A percentile compares a stretch with the other conserved stretches of the same genome.
These are phyloP conservation scores for Lepiota brunneoincarnata DNA, from an alignment of 768 basidiomycete genomes.

Conservation along the genomic window DNA sequence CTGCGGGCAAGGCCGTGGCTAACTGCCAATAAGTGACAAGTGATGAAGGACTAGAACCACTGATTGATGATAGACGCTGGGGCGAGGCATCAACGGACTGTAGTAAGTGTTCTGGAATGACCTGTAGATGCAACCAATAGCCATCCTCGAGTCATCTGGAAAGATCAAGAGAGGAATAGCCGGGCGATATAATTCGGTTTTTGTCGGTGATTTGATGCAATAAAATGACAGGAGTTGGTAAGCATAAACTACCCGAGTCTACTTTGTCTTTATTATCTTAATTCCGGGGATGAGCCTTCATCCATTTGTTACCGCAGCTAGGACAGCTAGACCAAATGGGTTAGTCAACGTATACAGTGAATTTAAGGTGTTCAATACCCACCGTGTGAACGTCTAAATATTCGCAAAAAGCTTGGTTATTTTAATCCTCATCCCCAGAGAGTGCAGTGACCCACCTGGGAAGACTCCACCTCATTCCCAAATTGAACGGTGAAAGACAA, in stretches of 20 bases:
- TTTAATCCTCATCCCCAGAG: background rate
- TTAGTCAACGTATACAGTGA: background rate
- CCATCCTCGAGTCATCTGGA: too few relatives aligned
- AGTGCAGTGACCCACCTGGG: background rate
- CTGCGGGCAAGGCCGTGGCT: too few relatives aligned
- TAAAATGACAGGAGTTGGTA: too few relatives aligned
- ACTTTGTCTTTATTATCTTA: background rate
- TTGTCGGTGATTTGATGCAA: too few relatives aligned
- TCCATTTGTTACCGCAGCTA: conserved; percentile 9
- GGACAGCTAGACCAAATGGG: background rate
- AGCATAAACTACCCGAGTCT: background rate
- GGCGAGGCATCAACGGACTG: too few relatives aligned
- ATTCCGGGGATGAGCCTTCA: background rate
- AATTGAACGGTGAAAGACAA: background rate
- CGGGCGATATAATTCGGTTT: too few relatives aligned
- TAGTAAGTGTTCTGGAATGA: too few relatives aligned
- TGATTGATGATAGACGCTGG: too few relatives aligned
- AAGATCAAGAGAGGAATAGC: too few relatives aligned
- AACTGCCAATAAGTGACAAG: too few relatives aligned
- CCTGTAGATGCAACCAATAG: too few relatives aligned
- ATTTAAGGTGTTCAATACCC: background rate
- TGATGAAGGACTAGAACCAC: too few relatives aligned
- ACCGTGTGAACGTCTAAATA: conserved; percentile 5
- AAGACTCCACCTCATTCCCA: background rate
- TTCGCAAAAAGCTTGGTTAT: background rate